These are phyloP conservation scores for Ophiostoma ips DNA, from an alignment of 2,329 filamentous ascomycete species.

Conservation along the genomic window DNA sequence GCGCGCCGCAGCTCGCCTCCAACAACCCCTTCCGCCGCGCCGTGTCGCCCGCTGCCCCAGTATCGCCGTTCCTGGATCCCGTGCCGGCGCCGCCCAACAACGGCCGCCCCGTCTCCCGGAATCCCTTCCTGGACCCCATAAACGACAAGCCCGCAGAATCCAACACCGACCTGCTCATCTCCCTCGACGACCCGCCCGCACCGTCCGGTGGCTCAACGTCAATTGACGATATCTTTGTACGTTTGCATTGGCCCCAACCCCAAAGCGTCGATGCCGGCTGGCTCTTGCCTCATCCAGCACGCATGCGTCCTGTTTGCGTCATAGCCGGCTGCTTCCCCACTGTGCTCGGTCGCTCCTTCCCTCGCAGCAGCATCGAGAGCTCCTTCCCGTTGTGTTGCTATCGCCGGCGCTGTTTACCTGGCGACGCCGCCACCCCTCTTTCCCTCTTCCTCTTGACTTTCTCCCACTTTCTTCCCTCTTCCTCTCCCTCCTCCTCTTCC, in stretches of 20 bases:
- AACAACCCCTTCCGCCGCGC: conserved; percentile 10
- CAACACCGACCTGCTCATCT: conserved; percentile 3
- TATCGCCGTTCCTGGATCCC: conserved; percentile 8
- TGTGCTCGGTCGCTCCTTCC: conserved; percentile 5
- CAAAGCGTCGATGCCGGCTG: background rate
- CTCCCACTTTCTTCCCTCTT: background rate
- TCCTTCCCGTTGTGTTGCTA: conserved; percentile 4
- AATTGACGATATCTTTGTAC: conserved; percentile 10
- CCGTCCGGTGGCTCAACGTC: background rate
- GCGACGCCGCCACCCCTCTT: too few relatives aligned
- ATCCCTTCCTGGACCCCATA: conserved; percentile 8
- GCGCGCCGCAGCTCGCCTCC: conserved; percentile 5
- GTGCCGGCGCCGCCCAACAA: background rate
- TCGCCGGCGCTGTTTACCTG: background rate
- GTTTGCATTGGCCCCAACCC: background rate
- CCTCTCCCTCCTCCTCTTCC: conserved; percentile 16
- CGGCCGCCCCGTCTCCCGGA: conserved; percentile 9
- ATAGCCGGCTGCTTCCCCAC: background rate
- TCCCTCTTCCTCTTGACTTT: background rate
- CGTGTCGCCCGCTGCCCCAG: conserved; percentile 4
- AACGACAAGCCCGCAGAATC: background rate
- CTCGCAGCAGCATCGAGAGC: background rate
- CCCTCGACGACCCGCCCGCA: conserved; percentile 4
- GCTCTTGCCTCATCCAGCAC: background rate
- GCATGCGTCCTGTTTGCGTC: conserved; percentile 3